phyloP scores from a whole-genome alignment of 306 rosid genomes.

The Sophora flavescens region DNA sequence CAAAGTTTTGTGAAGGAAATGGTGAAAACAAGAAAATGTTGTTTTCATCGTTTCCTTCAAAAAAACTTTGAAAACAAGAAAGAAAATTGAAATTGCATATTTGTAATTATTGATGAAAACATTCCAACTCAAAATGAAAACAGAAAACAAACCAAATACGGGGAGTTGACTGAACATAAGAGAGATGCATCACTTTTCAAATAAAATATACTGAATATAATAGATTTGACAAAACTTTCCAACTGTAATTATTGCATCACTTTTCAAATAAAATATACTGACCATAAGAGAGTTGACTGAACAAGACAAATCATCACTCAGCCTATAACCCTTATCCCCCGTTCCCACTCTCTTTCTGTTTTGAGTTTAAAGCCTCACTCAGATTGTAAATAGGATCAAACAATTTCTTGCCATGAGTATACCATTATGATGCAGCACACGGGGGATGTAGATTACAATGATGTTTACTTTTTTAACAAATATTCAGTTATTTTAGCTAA shows the following conservation, averaged over 20 bases:
- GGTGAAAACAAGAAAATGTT: too few species aligned
- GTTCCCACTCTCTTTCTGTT: background rate
- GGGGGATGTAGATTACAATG: conserved; percentile 3
- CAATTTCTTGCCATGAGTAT: conserved; percentile 3
- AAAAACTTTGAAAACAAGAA: background rate
- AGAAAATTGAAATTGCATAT: background rate
- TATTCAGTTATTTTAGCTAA: background rate
- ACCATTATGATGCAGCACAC: conserved; percentile 18
- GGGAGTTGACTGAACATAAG: too few species aligned
- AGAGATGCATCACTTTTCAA: background rate
- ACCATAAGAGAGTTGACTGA: conserved; percentile 15
- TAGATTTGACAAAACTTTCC: background rate
- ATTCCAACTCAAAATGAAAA: background rate
- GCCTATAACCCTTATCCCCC: background rate
- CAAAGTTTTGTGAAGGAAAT: background rate
- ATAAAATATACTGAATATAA: conserved; percentile 4
- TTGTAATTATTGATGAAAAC: background rate
- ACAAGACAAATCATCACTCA: background rate
- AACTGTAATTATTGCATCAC: background rate
- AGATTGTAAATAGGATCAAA: background rate
- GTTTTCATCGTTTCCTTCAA: background rate
- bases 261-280: background rate
- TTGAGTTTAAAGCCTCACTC: conserved; percentile 37
- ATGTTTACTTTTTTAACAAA: conserved; percentile 2
- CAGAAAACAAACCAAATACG: background rate